Evolutionary conservation across 192 early-diverging fungal species (phyloP), one percentile per base, ranked within the genome.

Genomic region (Coemansia sp.): DNA sequence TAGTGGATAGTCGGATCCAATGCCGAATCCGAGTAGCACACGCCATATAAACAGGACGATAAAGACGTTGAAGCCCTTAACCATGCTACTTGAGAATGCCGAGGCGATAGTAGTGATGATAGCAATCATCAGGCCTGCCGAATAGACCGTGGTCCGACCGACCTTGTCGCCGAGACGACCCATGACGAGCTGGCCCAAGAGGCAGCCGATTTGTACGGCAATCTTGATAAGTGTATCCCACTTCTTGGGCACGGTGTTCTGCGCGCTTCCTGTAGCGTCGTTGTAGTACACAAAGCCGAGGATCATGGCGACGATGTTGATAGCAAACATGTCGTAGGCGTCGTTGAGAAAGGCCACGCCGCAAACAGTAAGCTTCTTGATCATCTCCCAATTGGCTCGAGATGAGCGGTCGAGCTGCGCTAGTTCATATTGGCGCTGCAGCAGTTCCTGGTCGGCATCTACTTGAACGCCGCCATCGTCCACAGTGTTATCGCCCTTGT

Each of bases 241-340:
- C 31, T 86, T 74, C 15, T 79, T 68, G 29, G 91, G 90, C 34
- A 92, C 83, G 31, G 84, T 88, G 47, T 80, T 80, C 47, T 66
- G 29, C 3, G 50, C 73, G 24, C 62, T 64, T 0, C 78, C 78
- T 5, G 52, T 18, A 16, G 80, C 69, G n/a, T 79, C 63, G 62
- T 70, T 66, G 31, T 79, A 91, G 72, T 90, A 92, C 10, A 89
- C 85, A 68, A 86, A 89, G 3, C 87, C 88, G 12, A 95, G 79
- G 88, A 97, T 97, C 62, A 92, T 89, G 8, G 93, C 88, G 18
- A 92, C 91, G 65, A 95, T 87, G 75, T 91, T 91, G 75, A 97
- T 97, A 67, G 95, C 88, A 73, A 96, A 96, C 58, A 94, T 87
- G 86, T 97, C 95, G 78, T 96, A 96, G n/a, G 94, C 90, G 83